Conservation (phyloP, 2,329 filamentous ascomycete genomes). For the Salinomyces thailandicus region DNA sequence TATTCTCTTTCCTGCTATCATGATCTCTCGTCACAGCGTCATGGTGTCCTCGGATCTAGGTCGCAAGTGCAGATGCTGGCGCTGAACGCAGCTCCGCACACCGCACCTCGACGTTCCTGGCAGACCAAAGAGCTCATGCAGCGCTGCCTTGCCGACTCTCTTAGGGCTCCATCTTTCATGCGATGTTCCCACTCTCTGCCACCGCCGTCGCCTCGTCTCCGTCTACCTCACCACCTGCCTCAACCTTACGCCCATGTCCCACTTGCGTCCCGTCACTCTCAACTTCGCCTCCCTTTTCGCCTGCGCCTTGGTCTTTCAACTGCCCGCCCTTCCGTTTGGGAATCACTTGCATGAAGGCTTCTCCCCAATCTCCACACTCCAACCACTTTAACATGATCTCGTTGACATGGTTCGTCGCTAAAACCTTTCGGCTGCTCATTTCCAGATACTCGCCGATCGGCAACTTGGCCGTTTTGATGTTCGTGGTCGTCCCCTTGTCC, state of each 20-base stretch:
- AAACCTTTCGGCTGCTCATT: constrained; percentile 74
- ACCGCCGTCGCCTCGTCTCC: neutral
- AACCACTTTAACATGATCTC: constrained; percentile 96
- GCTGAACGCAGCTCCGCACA: no score
- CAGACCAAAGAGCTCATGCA: no score
- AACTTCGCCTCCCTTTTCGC: neutral
- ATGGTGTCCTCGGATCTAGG: no score
- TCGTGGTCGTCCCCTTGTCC: constrained; percentile 44
- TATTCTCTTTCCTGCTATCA: no score
- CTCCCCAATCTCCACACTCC: constrained; percentile 80
- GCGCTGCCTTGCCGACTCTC: no score
- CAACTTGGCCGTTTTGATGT: constrained; percentile 77
- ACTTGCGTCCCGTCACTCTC: neutral
- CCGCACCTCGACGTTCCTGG: no score
- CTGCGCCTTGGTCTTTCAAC: constrained; percentile 36
- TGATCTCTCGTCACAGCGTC: no score
- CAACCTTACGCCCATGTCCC: neutral
- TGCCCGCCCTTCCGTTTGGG: constrained; percentile 79
- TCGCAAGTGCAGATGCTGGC: no score
- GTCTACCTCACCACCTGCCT: neutral
- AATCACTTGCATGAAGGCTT: constrained; percentile 79
- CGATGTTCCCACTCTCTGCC: neutral
- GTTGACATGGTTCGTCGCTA: constrained; percentile 90
- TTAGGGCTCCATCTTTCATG: no score
- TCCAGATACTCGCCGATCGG: constrained; percentile 93